These are phyloP conservation scores for Austropuccinia psidii DNA, from an alignment of 1,284 basidiomycete species.

Conservation along the genomic window DNA sequence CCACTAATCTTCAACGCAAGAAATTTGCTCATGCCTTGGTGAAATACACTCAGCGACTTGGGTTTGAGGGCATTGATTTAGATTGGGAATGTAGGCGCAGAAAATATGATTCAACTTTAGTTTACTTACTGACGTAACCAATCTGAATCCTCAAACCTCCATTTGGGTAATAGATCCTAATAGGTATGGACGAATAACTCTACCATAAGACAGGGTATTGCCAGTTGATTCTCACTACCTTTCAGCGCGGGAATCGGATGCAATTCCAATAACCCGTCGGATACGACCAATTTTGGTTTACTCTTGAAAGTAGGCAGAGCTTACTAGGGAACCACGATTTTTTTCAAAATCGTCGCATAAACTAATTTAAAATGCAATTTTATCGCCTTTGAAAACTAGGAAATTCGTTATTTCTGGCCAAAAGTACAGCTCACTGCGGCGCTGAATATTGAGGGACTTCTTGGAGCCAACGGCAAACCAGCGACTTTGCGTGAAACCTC, in stretches of 20 bases:
- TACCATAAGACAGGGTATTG: not conserved
- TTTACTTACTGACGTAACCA: not conserved
- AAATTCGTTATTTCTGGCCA: not conserved
- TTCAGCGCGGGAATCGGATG: slow-evolving; percentile 5
- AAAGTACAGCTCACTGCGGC: not conserved
- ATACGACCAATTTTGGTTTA: slow-evolving; percentile 16
- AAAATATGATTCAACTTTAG: not conserved
- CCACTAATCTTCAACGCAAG: not conserved
- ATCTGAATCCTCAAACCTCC: not conserved
- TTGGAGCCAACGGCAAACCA: not conserved
- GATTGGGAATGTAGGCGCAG: slow-evolving; percentile 19
- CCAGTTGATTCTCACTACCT: not conserved
- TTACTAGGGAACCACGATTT: not conserved
- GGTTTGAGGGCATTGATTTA: slow-evolving; percentile 13
- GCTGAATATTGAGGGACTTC: not conserved
- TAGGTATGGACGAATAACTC: not conserved
- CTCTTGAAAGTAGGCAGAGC: not conserved
- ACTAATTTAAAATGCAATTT: not conserved
- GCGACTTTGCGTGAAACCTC: not conserved
- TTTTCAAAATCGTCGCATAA: not conserved
- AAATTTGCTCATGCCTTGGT: slow-evolving; percentile 12
- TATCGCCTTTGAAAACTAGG: not conserved
- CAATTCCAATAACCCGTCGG: not conserved
- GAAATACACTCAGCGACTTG: slow-evolving; percentile 4
- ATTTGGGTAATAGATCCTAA: not conserved